A percentile compares a stretch with the other conserved stretches of the same genome.
Conservation (phyloP, 805 yeast species). For the Scheffersomyces amazonensis region DNA sequence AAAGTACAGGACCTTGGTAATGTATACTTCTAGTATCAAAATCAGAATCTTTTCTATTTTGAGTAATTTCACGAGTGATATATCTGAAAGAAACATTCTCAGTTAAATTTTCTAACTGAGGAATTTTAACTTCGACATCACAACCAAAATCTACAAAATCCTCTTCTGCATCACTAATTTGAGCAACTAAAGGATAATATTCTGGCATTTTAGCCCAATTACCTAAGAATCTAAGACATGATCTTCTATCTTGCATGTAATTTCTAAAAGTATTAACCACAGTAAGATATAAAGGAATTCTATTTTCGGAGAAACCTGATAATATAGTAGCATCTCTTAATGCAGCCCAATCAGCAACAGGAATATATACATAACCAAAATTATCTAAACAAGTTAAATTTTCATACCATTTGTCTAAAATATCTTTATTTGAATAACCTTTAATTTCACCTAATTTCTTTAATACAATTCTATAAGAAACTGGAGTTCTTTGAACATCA, state of each 20-base stretch:
- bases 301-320: constrained; percentile 38
- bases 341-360: constrained; percentile 84
- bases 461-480: constrained; percentile 67
- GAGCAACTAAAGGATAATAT: constrained; percentile 16
- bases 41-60: background rate
- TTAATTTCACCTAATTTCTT: constrained; percentile 70
- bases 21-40: too few relatives aligned
- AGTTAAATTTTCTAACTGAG: constrained; percentile 21
- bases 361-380: constrained; percentile 59
- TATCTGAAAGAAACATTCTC: constrained; percentile 26
- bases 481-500: constrained; percentile 59
- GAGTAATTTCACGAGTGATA: constrained; percentile 14
- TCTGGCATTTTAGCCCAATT: constrained; percentile 28
- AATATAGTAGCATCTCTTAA: constrained; percentile 71
- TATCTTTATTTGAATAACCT: constrained; percentile 47
- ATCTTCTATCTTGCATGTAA: constrained; percentile 36
- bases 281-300: constrained; percentile 54
- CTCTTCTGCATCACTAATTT: constrained; percentile 17
- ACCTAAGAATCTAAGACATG: constrained; percentile 26
- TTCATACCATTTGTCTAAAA: constrained; percentile 56
- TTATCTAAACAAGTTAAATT: constrained; percentile 47
- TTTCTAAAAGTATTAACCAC: constrained; percentile 48
- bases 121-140: constrained; percentile 17
- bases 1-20: too few relatives aligned
- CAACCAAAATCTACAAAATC: constrained; percentile 12